Evolutionary conservation across 2,329 filamentous ascomycete species (phyloP).

Genomic region (Neofusicoccum umdonicola): DNA sequence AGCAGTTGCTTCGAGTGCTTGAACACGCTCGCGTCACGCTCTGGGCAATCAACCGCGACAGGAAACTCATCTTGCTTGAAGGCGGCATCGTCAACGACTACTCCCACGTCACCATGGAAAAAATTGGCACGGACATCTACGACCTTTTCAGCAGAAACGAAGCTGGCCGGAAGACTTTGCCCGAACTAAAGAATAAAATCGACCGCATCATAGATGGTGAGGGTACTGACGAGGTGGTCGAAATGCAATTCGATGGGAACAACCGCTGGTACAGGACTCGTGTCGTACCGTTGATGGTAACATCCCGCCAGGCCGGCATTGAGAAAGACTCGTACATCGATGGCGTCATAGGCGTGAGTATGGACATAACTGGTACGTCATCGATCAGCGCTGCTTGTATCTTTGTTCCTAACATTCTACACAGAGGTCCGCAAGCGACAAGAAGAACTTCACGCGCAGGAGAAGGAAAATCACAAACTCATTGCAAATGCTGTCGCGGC

Average conservation of each 20-base stretch:
- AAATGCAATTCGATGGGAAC: conserved; percentile 57
- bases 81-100: conserved; percentile 51
- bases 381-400: neutral
- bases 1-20: conserved; percentile 70
- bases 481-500: conserved; percentile 74
- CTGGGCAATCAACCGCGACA: conserved; percentile 66
- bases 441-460: conserved; percentile 60
- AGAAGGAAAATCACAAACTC: conserved; percentile 67
- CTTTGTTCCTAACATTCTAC: neutral
- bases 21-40: conserved; percentile 73
- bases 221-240: conserved; percentile 59
- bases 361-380: conserved; percentile 62
- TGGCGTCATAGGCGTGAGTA: conserved; percentile 74
- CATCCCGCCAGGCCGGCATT: conserved; percentile 53
- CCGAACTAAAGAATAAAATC: conserved; percentile 56
- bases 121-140: conserved; percentile 62
- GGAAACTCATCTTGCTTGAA: conserved; percentile 66
- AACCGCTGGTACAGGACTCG: conserved; percentile 69
- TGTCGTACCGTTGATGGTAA: conserved; percentile 64
- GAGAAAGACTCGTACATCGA: conserved; percentile 57
- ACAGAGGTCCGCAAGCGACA: conserved; percentile 63
- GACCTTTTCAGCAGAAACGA: conserved; percentile 53
- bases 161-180: conserved; percentile 31
- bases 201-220: conserved; percentile 64
- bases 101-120: conserved; percentile 37